Evolutionary conservation across 139 green algal genomes (phyloP).

Genomic region (Auxenochlorella protothecoides): DNA sequence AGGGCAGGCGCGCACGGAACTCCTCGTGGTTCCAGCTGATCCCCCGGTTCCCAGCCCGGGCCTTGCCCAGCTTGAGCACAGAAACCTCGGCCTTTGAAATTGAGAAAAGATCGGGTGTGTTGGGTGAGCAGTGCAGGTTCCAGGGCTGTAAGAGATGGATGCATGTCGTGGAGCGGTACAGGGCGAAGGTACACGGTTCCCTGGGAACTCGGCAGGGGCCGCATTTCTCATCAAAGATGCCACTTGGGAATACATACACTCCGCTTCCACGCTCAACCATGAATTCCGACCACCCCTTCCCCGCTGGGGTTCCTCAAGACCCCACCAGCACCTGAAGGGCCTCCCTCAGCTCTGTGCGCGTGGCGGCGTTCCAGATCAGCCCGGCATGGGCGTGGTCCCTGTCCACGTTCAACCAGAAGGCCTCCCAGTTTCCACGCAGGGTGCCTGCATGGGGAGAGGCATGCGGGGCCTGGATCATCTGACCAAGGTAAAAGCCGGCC

Average conservation of each 20-base stretch:
- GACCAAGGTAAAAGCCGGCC: too few species aligned
- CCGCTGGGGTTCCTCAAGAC: too few species aligned
- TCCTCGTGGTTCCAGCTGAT: constrained; percentile 69
- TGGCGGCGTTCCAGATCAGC: constrained; percentile 86
- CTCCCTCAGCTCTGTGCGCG: constrained; percentile 67
- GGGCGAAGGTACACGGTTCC: too few species aligned
- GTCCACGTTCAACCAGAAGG: constrained; percentile 55
- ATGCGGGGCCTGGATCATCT: background rate
- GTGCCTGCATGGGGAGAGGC: background rate
- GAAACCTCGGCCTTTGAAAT: background rate
- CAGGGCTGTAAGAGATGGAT: too few species aligned
- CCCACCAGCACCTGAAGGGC: constrained; percentile 48
- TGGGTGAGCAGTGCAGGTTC: background rate
- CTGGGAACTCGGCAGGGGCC: too few species aligned
- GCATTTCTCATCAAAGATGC: too few species aligned
- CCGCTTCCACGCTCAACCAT: too few species aligned
- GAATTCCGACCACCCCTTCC: constrained; percentile 21
- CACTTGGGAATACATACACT: too few species aligned
- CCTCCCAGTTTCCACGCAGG: constrained; percentile 67
- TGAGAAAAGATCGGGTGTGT: background rate
- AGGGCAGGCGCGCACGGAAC: constrained; percentile 36
- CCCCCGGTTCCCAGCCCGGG: background rate
- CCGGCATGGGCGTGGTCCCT: constrained; percentile 66
- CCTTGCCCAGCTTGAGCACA: constrained; percentile 1
- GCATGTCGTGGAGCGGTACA: too few species aligned